These are phyloP conservation scores for Epichloe coenophiala DNA, from an alignment of 2,329 filamentous ascomycete genomes.

Conservation along the genomic window DNA sequence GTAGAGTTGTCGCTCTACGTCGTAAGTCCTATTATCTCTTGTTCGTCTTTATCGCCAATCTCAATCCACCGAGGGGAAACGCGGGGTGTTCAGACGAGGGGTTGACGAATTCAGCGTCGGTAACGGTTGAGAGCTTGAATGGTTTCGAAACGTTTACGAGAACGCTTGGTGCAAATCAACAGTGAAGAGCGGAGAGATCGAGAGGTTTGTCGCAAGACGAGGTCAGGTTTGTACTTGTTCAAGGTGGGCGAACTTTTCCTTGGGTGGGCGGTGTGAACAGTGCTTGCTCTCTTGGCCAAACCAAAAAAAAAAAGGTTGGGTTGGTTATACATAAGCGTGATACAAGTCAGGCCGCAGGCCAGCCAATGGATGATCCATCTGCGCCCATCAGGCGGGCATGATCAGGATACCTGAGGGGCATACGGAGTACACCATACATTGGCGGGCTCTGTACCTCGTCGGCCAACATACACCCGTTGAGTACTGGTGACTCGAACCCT, in stretches of 20 bases:
- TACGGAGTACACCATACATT: neutral
- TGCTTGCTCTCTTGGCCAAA: neutral
- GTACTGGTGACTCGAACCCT: neutral
- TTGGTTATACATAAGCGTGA: neutral
- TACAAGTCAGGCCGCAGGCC: neutral
- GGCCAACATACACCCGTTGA: neutral
- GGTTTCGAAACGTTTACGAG: neutral
- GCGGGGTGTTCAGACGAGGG: constrained; percentile 1
- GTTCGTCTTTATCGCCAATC: constrained; percentile 5
- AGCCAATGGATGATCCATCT: neutral
- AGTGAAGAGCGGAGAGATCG: neutral
- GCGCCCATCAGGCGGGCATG: neutral
- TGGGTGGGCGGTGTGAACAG: constrained; percentile 2
- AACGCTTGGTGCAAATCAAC: neutral
- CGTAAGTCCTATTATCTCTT: neutral
- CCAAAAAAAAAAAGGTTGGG: neutral
- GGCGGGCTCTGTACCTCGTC: neutral
- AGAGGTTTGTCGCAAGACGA: neutral
- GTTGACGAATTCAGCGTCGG: neutral
- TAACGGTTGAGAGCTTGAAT: neutral
- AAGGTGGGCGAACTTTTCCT: constrained; percentile 2
- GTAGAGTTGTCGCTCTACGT: constrained; percentile 9
- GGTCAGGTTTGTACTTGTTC: neutral
- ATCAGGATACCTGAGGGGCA: neutral
- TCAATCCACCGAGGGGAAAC: neutral